Base-by-base conservation (phyloP, 495 filamentous ascomycete genomes). In the Aspergillus nidulans region DNA sequence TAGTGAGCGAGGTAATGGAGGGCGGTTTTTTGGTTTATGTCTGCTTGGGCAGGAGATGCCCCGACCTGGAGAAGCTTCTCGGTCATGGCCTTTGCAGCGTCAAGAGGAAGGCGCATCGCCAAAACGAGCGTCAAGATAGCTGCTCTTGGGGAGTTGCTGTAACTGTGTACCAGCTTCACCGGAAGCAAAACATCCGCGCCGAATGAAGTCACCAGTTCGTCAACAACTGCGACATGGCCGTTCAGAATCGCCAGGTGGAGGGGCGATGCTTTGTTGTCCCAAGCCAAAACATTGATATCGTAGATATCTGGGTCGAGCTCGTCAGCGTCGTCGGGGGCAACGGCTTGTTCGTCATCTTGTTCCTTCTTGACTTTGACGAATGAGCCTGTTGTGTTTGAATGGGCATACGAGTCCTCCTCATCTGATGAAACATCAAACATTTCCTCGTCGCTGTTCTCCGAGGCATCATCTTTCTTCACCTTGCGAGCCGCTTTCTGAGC, bases 221-320 rank as follows among this genome's bases (percentile, higher is more conserved):
- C 81, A 50, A 91, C 85, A 8, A 81, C 80, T 7, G 84, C 77
- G 13, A 77, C 69, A 55, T 91, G 85, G 2, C 87, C 88, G 49
- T 80, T 77, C 1, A 89, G 49, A 51, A 95, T 91, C 2, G 90
- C 90, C 21, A 90, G 75, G 62, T 95, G 90, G 13, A 92, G 70
- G 0, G 90, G 80, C 1, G 87, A 85, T 48, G 80, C 78, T 16
- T 80, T 77, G 15, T 67, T 85, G 55, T 95, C 89, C 90, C 90
- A 95, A 7, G 89, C 78, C 9, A 85, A 59, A 6, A 84, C 77
- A 59, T 92, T 85, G 51, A 91, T 77, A 49, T 91, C 85, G 65
- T 87, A 91, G 52, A 91, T 77, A 66, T 95, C 88, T 4, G 88
- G 88, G 23, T 87, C 85, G 9, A 79, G 75, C 6, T 85, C 79